Evolutionary conservation across 176 grass and related monocot genomes (phyloP), one percentile per base, ranked within the genome.

Genomic region (Musa schizocarpa): DNA sequence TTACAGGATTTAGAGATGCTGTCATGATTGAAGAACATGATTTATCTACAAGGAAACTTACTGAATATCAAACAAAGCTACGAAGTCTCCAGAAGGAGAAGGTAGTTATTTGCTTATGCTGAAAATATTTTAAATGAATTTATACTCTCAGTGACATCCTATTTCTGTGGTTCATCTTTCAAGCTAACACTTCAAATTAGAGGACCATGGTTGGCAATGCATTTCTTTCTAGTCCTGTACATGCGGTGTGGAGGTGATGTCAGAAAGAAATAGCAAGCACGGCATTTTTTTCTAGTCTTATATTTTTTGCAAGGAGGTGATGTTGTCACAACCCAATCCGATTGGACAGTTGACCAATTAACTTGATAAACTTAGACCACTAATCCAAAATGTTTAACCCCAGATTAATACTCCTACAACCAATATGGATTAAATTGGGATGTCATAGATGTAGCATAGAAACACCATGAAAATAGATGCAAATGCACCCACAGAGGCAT

Each of bases 1-100:
- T 99, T 77, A 84, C 73, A 59, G 88, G 89, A 65, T 77, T 52
- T 53, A 78, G 19, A 79, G 73, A 77, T 61, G 65, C 68, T 78
- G 48, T 81, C 61, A 91, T 76, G 57, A 85, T 89, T 73, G 75
- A 77, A 77, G 80, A 92, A 16, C 83, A 91, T 84, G 95, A 99
- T 84, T 85, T 99, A 73, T 99, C 95, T 54, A 89, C 82, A 20
- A 87, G 86, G 79, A 89, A 80, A 64, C 87, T 99, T 75, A 78
- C 85, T 72, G 90, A 94, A 78, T 88, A 80, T 87, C 90, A 99
- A 82, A 79, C 82, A 54, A 86, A 94, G 68, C 76, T 99, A 66
- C 78, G 72, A 26, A 85, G 68, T 80, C 85, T 99, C 64, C 86
- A 99, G 73, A 92, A 90, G 29, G 90, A 94, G 23, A 99, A 99